Percentiles rank a stretch among this genome's conserved stretches.
These are phyloP conservation scores for Ilex aquifolium DNA, from an alignment of 257 asterid genomes.

Conservation along the genomic window DNA sequence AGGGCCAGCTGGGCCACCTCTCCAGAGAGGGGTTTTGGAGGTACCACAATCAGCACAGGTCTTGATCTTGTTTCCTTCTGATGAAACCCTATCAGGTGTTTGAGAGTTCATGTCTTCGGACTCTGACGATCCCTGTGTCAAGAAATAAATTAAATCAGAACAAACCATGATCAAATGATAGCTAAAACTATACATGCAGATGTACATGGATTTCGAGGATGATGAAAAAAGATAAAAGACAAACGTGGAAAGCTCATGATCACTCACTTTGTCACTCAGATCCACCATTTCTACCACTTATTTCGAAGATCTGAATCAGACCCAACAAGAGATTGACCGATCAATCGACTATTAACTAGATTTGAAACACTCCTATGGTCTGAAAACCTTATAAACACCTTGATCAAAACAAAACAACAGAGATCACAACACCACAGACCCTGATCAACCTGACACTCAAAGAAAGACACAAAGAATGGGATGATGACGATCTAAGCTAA, in stretches of 20 bases:
- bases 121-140: conserved; percentile 44
- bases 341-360: not conserved
- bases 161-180: conserved; percentile 2
- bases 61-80: conserved; percentile 50
- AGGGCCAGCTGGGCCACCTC: conserved; percentile 99
- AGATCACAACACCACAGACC: conserved; percentile 19
- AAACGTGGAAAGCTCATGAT: conserved; percentile 17
- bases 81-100: conserved; percentile 51
- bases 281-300: conserved; percentile 37
- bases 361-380: not conserved
- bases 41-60: conserved; percentile 92
- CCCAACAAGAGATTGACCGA: conserved; percentile 6
- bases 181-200: conserved; percentile 11
- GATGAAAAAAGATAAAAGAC: no score
- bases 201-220: no score
- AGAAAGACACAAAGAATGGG: not conserved
- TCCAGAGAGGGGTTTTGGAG: conserved; percentile 90
- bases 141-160: not conserved
- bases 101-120: conserved; percentile 56
- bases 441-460: conserved; percentile 7
- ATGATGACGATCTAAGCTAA: not conserved
- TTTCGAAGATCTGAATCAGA: conserved; percentile 15
- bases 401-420: not conserved
- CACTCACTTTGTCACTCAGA: conserved; percentile 84
- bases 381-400: conserved; percentile 14